Conservation (phyloP, 2,329 filamentous ascomycete genomes). For the Pseudogymnoascus sp. region DNA sequence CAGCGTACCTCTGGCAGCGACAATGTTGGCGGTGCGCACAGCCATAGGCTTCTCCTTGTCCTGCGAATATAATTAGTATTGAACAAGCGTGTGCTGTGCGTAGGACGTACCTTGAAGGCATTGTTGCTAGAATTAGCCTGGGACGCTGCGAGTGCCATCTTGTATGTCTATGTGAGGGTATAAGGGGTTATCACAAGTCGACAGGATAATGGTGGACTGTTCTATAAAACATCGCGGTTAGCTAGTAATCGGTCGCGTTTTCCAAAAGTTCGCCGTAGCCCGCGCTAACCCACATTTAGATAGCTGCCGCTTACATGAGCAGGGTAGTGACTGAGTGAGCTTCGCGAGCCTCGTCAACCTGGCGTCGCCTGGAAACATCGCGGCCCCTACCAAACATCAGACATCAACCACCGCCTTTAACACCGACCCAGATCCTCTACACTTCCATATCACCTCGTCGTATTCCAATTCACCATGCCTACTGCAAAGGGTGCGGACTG, state of each 20-base stretch:
- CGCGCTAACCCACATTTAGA: slow-evolving; percentile 15
- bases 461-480: slow-evolving; percentile 54
- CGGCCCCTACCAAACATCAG: slow-evolving; percentile 6
- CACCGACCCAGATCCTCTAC: not conserved
- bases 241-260: slow-evolving; percentile 20
- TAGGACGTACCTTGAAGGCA: slow-evolving; percentile 53
- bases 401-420: slow-evolving; percentile 8
- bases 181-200: slow-evolving; percentile 16
- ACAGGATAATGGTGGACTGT: slow-evolving; percentile 11
- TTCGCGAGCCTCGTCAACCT: slow-evolving; percentile 12
- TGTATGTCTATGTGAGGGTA: slow-evolving; percentile 23
- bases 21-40: slow-evolving; percentile 92
- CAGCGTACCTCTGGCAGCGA: slow-evolving; percentile 78
- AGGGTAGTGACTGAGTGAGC: slow-evolving; percentile 3
- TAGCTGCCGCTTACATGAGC: slow-evolving; percentile 14
- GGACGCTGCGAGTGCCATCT: slow-evolving; percentile 37
- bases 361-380: slow-evolving; percentile 2
- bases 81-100: slow-evolving; percentile 18
- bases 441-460: slow-evolving; percentile 14
- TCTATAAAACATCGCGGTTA: slow-evolving; percentile 20
- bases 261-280: slow-evolving; percentile 15
- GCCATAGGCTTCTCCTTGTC: slow-evolving; percentile 98
- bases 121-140: slow-evolving; percentile 46
- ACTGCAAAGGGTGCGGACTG: slow-evolving; percentile 88
- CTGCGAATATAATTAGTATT: slow-evolving; percentile 34